phyloP scores from a whole-genome alignment of 306 rosid species.

The peach (Prunus persica) region Prunus_persica_NCBIv2 NC_034013.1:5738001-5738500 shows the following conservation, averaged over 20 bases:
- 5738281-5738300: not conserved
- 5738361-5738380: not conserved
- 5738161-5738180: slow-evolving; percentile 4
- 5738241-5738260: not conserved
- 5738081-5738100: too few species aligned
- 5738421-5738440: slow-evolving; percentile 5
- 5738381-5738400: not conserved
- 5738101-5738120: not conserved
- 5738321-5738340: not conserved
- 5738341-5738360: not conserved
- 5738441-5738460: not conserved
- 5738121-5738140: not conserved
- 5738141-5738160: not conserved
- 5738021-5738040: not conserved
- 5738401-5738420: not conserved
- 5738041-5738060: not conserved
- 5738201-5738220: not conserved
- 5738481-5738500: not conserved
- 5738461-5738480: not conserved
- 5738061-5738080: too few species aligned
- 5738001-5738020: too few species aligned
- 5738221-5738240: not conserved
- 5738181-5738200: not conserved
- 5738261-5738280: not conserved
- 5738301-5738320: not conserved